A percentile compares a stretch with the other conserved stretches of the same genome.
Evolutionary conservation across 371 early-diverging fungal species (phyloP).

Genomic region (Zopfochytrium polystomum): DNA sequence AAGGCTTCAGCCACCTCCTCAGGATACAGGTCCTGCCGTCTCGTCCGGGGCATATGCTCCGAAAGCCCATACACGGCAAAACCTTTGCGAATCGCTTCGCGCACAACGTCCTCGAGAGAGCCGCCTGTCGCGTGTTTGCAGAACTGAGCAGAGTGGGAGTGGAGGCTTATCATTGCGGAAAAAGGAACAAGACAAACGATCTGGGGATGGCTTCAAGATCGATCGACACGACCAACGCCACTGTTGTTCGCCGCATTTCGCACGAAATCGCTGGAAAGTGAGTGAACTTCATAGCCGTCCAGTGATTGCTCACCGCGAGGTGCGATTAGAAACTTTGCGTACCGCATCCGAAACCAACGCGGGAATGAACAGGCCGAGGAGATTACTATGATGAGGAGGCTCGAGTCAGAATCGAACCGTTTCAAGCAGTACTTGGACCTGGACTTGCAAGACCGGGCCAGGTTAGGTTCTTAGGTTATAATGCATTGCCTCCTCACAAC

Average conservation of each 20-base stretch:
- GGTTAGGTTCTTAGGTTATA: too few species aligned
- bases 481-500: too few species aligned
- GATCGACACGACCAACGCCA: too few species aligned
- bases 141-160: constrained; percentile 83
- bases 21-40: constrained; percentile 69
- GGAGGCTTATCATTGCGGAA: too few species aligned
- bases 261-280: too few species aligned
- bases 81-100: constrained; percentile 62
- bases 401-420: neutral
- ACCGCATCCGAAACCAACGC: too few species aligned
- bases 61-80: constrained; percentile 69
- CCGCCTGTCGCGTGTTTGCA: constrained; percentile 76
- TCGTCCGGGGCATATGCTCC: constrained; percentile 80
- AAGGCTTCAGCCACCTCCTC: constrained; percentile 58
- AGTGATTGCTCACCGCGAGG: too few species aligned
- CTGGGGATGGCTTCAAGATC: too few species aligned
- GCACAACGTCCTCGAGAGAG: constrained; percentile 65
- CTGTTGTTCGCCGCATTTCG: too few species aligned
- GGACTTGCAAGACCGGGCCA: constrained; percentile 16
- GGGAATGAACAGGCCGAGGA: constrained; percentile 1
- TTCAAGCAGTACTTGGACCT: constrained; percentile 11
- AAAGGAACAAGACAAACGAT: too few species aligned
- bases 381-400: neutral
- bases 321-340: too few species aligned
- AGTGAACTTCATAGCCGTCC: too few species aligned